A percentile compares a stretch with the other conserved stretches of the same genome.
phyloP scores from a whole-genome alignment of 768 basidiomycete genomes.

The Leccinum disarticulatum region DNA sequence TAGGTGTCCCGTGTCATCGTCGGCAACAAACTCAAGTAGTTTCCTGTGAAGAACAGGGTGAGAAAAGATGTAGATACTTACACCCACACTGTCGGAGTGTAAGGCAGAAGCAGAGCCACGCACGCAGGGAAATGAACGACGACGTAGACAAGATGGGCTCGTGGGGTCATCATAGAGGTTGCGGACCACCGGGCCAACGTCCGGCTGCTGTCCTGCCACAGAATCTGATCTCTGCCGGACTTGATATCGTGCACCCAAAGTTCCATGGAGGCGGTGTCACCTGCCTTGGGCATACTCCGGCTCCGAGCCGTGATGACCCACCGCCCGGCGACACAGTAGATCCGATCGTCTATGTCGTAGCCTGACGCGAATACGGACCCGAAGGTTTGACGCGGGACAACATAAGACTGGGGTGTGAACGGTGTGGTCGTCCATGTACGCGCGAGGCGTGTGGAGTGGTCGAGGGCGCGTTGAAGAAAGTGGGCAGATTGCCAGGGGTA shows the following conservation, averaged over 20 bases:
- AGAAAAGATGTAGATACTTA: too few species aligned
- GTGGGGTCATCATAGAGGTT: constrained; percentile 5
- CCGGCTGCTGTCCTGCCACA: constrained; percentile 14
- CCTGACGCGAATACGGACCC: too few species aligned
- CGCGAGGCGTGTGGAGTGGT: constrained; percentile 15
- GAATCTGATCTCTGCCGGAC: constrained; percentile 7
- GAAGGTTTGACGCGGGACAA: too few species aligned
- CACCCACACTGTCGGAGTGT: too few species aligned
- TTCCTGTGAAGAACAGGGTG: constrained; percentile 4
- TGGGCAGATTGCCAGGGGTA: constrained; percentile 19
- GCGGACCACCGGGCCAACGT: constrained; percentile 4
- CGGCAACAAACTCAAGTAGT: constrained; percentile 17
- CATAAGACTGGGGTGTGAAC: neutral
- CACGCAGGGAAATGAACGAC: constrained; percentile 17
- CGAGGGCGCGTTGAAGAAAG: constrained; percentile 18
- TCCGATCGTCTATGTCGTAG: neutral
- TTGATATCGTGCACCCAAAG: constrained; percentile 10
- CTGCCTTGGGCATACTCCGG: too few species aligned
- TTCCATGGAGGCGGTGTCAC: too few species aligned
- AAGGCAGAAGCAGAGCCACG: neutral
- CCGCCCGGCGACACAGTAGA: constrained; percentile 16
- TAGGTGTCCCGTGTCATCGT: constrained; percentile 17
- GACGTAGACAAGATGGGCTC: constrained; percentile 16
- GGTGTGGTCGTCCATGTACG: constrained; percentile 15
- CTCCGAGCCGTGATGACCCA: constrained; percentile 13